phyloP scores from a whole-genome alignment of 1,139 yeast genomes.

The Geotrichum australiense region DNA sequence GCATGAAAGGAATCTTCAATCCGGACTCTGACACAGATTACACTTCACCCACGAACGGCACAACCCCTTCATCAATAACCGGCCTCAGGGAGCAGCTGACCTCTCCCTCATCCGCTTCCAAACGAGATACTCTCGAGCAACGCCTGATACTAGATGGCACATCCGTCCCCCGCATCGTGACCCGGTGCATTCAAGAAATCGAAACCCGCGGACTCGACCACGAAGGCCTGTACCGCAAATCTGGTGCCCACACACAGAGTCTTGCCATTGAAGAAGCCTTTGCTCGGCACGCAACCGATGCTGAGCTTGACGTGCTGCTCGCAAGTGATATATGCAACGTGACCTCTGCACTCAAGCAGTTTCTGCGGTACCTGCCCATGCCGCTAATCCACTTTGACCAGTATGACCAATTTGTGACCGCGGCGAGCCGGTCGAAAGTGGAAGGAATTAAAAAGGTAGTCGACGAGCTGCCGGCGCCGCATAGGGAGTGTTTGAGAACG shows the following conservation, averaged over 20 bases:
- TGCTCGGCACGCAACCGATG: slow-evolving; percentile 25
- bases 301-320: slow-evolving; percentile 38
- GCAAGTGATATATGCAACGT: slow-evolving; percentile 76
- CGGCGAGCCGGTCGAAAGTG: neutral
- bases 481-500: slow-evolving; percentile 48
- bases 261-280: slow-evolving; percentile 43
- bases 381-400: slow-evolving; percentile 69
- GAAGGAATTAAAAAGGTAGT: slow-evolving; percentile 27
- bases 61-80: neutral
- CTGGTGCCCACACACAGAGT: slow-evolving; percentile 80
- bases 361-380: slow-evolving; percentile 73
- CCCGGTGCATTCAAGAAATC: slow-evolving; percentile 66
- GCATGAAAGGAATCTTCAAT: slow-evolving; percentile 29
- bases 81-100: too few relatives aligned
- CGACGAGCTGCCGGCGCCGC: slow-evolving; percentile 56
- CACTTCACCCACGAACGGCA: neutral
- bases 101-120: too few relatives aligned
- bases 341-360: slow-evolving; percentile 79
- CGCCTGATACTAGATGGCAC: slow-evolving; percentile 49
- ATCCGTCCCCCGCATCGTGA: slow-evolving; percentile 60
- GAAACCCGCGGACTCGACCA: slow-evolving; percentile 62
- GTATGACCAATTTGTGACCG: slow-evolving; percentile 58
- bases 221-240: slow-evolving; percentile 87
- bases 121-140: slow-evolving; percentile 25
- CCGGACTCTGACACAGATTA: neutral